Evolutionary conservation across 345 rosid species (phyloP).

Genomic region (Isatis tinctoria): DNA sequence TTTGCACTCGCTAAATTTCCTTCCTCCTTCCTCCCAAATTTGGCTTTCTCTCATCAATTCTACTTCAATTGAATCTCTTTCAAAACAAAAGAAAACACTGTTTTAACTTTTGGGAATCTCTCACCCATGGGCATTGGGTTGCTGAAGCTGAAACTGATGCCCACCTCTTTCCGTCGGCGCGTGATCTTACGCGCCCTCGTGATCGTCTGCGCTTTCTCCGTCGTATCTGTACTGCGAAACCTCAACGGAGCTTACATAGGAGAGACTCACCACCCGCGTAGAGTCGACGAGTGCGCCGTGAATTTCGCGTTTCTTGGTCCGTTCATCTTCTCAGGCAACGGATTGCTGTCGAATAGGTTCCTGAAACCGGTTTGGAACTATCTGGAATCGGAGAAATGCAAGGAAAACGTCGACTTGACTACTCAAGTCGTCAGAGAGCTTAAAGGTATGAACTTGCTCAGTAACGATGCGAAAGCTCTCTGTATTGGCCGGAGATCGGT

Average conservation of each 20-base stretch:
- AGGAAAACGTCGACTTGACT: constrained; percentile 47
- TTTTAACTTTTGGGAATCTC: not conserved
- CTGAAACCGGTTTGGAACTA: constrained; percentile 50
- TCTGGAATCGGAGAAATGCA: constrained; percentile 38
- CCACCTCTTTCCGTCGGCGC: constrained; percentile 52
- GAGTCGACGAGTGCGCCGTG: constrained; percentile 40
- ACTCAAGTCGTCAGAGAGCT: constrained; percentile 53
- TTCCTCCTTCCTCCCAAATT: not conserved
- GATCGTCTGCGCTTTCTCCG: constrained; percentile 46
- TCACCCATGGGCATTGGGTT: constrained; percentile 49
- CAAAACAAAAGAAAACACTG: not conserved
- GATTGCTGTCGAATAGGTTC: constrained; percentile 32
- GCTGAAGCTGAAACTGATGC: constrained; percentile 40
- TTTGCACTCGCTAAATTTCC: constrained; percentile 70
- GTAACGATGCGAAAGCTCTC: constrained; percentile 51
- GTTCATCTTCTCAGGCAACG: constrained; percentile 26
- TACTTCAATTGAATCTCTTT: not conserved
- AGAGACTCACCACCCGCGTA: constrained; percentile 12
- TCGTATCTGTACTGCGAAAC: constrained; percentile 48
- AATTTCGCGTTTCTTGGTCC: constrained; percentile 33
- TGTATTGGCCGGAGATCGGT: constrained; percentile 71
- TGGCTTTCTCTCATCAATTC: not conserved
- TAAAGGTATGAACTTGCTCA: constrained; percentile 42
- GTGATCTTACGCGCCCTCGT: constrained; percentile 55
- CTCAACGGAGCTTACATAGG: constrained; percentile 39